phyloP scores from a whole-genome alignment of 2,329 filamentous ascomycete genomes.

The Neonectria hederae region DNA sequence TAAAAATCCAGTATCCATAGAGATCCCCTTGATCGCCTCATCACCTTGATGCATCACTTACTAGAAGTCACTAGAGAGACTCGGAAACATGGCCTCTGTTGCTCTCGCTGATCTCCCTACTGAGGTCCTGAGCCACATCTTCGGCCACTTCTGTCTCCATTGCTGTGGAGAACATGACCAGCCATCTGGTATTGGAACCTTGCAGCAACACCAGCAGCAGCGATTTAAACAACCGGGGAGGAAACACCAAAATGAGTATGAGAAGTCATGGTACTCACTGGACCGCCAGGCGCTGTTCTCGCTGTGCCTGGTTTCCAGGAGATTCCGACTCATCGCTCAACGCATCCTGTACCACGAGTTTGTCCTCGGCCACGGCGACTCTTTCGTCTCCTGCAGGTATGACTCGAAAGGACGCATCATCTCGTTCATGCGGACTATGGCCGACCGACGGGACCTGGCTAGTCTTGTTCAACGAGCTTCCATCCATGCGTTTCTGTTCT shows the following conservation, averaged over 20 bases:
- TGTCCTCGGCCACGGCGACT: slow-evolving; percentile 15
- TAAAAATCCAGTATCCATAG: too few species aligned
- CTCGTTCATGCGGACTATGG: slow-evolving; percentile 13
- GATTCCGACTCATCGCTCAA: not conserved
- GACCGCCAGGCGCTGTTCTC: slow-evolving; percentile 8
- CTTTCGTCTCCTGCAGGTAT: not conserved
- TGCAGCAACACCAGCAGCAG: not conserved
- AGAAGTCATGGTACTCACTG: not conserved
- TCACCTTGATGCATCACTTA: not conserved
- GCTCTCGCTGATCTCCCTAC: not conserved
- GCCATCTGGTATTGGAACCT: slow-evolving; percentile 4
- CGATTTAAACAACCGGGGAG: not conserved
- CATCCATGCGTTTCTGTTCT: not conserved
- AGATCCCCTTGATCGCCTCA: not conserved
- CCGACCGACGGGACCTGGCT: slow-evolving; percentile 2
- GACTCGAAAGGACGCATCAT: not conserved
- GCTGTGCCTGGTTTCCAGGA: not conserved
- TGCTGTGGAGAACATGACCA: not conserved
- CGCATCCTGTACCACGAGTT: slow-evolving; percentile 19
- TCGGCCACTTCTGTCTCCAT: slow-evolving; percentile 8
- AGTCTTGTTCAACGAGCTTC: not conserved
- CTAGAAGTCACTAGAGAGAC: not conserved
- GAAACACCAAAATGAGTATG: not conserved
- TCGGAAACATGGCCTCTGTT: not conserved
- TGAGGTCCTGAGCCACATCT: not conserved